Evolutionary conservation across 495 filamentous ascomycete genomes (phyloP).

Genomic region (Podospora didyma): DNA sequence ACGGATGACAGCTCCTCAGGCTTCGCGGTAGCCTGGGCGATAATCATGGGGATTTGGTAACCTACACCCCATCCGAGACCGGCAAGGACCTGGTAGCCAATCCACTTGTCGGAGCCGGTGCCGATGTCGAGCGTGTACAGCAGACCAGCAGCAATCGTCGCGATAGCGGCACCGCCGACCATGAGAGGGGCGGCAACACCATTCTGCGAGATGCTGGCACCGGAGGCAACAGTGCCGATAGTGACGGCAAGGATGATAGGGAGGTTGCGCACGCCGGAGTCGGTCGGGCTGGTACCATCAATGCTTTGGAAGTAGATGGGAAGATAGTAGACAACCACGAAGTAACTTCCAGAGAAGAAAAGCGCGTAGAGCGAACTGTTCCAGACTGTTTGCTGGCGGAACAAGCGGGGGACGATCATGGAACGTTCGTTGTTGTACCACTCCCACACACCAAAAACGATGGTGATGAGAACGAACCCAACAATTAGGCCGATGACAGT

Average conservation of each 20-base stretch:
- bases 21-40: conserved; percentile 50
- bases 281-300: conserved; percentile 37
- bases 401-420: conserved; percentile 42
- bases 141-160: conserved; percentile 51
- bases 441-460: conserved; percentile 46
- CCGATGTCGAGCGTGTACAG: conserved; percentile 43
- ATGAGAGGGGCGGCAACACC: conserved; percentile 51
- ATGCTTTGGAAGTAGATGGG: conserved; percentile 63
- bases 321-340: conserved; percentile 53
- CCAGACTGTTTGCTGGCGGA: conserved; percentile 40
- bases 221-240: conserved; percentile 41
- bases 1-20: conserved; percentile 29
- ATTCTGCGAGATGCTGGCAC: conserved; percentile 38
- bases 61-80: conserved; percentile 49
- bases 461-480: conserved; percentile 55
- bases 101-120: conserved; percentile 46
- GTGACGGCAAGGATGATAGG: conserved; percentile 51
- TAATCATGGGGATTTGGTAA: conserved; percentile 50
- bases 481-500: conserved; percentile 68
- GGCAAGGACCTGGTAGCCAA: conserved; percentile 57
- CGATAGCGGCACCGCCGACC: conserved; percentile 50
- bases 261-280: conserved; percentile 50
- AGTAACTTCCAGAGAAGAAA: conserved; percentile 42
- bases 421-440: conserved; percentile 38
- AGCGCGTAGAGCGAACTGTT: conserved; percentile 33